phyloP scores from a whole-genome alignment of 345 rosid species.

The Corchorus capsularis region DNA sequence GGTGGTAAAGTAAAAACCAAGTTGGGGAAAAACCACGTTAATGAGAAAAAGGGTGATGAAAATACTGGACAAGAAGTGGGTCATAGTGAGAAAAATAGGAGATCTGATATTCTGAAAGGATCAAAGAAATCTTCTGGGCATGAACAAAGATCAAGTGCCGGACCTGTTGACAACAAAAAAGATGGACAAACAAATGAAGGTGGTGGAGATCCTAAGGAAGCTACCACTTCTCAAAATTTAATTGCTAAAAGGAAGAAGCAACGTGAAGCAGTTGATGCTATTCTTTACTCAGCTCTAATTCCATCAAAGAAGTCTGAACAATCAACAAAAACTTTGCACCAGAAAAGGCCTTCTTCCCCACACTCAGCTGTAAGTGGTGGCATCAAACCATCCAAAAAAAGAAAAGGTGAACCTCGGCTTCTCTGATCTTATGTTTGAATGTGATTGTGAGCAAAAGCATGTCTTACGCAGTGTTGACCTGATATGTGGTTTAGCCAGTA shows the following conservation, averaged over 20 bases:
- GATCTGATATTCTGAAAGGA: slow-evolving; percentile 31
- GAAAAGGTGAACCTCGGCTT: slow-evolving; percentile 50
- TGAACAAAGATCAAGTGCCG: slow-evolving; percentile 33
- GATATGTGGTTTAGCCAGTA: not conserved
- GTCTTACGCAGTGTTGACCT: not conserved
- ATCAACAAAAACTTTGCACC: slow-evolving; percentile 36
- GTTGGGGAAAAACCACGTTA: slow-evolving; percentile 21
- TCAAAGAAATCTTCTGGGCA: slow-evolving; percentile 37
- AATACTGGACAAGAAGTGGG: slow-evolving; percentile 27
- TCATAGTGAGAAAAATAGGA: slow-evolving; percentile 21
- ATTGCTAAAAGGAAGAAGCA: slow-evolving; percentile 68
- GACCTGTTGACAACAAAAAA: slow-evolving; percentile 33
- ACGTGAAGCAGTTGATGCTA: slow-evolving; percentile 88
- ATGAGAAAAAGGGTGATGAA: slow-evolving; percentile 25
- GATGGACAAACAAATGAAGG: slow-evolving; percentile 30
- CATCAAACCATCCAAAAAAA: slow-evolving; percentile 59
- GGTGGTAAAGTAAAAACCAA: slow-evolving; percentile 28
- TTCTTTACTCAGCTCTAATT: slow-evolving; percentile 76
- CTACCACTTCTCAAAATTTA: slow-evolving; percentile 46
- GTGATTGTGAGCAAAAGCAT: not conserved
- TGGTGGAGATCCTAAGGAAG: slow-evolving; percentile 33
- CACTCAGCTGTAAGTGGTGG: slow-evolving; percentile 40
- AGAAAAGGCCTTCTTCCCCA: slow-evolving; percentile 60
- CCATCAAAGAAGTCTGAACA: slow-evolving; percentile 63
- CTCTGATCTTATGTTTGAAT: not conserved